phyloP scores from a whole-genome alignment of 148 eudicot genomes.

The Chenopodium formosanum region DNA sequence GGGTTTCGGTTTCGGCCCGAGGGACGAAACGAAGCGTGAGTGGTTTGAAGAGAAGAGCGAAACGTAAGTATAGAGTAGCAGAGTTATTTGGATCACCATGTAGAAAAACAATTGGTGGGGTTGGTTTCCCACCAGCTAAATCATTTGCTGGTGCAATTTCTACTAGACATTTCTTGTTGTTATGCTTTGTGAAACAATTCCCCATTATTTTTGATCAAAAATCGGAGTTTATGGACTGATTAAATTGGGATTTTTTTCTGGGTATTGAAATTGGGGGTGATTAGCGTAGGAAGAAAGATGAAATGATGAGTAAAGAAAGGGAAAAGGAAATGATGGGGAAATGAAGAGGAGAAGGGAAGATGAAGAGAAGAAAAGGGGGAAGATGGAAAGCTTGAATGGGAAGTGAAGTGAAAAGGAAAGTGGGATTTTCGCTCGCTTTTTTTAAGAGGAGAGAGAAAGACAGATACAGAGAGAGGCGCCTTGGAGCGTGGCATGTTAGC shows the following conservation, averaged over 20 bases:
- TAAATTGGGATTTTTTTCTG: background rate
- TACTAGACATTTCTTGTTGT: background rate
- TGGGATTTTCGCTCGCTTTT: background rate
- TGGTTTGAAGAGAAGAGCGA: conserved; percentile 58
- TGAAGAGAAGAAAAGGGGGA: background rate
- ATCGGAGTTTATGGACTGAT: background rate
- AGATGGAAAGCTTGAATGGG: conserved; percentile 12
- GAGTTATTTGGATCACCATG: conserved; percentile 47
- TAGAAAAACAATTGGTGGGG: conserved; percentile 29
- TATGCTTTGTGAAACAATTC: conserved; percentile 20
- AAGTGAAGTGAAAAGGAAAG: background rate
- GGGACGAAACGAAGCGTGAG: conserved; percentile 49
- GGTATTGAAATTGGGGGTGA: background rate
- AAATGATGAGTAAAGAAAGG: background rate
- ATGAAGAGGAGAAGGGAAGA: background rate
- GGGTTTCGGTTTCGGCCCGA: conserved; percentile 23
- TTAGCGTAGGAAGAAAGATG: background rate
- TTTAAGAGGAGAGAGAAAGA: background rate
- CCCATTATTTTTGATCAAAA: conserved; percentile 23
- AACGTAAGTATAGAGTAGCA: conserved; percentile 52
- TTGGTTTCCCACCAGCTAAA: background rate
- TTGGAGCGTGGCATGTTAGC: conserved; percentile 18
- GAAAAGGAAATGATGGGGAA: background rate
- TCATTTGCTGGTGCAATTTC: conserved; percentile 15
- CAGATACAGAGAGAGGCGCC: conserved; percentile 6